Base-by-base conservation (phyloP, 2,329 filamentous ascomycete species). In the Colletotrichum lupini region DNA sequence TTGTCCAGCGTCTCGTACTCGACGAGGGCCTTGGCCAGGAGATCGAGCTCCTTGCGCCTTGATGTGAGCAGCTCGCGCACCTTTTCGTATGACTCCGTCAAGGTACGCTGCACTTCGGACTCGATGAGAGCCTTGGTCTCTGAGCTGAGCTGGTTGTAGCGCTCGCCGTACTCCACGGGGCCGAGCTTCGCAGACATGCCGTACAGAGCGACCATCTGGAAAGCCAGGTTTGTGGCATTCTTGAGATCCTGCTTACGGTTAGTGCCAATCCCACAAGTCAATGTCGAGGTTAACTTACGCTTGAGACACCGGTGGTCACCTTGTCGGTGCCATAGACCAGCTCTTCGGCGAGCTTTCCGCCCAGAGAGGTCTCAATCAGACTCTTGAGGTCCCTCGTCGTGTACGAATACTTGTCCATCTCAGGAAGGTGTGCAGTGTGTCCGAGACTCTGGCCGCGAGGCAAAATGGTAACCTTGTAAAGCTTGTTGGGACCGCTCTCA, bases 381-480 rank as follows among this genome's bases (percentile, higher is more conserved):
- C 94, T 92, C 76, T 95, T 86, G 78, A 95, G 95, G 80, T 99
- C 94, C 68, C 91, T 91, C 77, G 95, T 95, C n/a, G 93, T 93
- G 82, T 92, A 91, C 14, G 94, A 97, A 79, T 98, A 95, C 82
- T 95, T 95, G 84, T 98, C 95, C 87, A 97, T 95, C 80, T 97
- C 93, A 0, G 95, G 95, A 28, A 99, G 87, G 82, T 93, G 93
- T 76, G 94, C 93, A 0, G 97, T 99, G 75, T 98, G 91, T 74
- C 97, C 97, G 8, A 98, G 88, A 28, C 94, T 91, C 78, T 92
- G 92, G 12, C 97, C 97, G 78, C 97, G 93, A 66, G 97, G 95
- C 78, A 99, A 93, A 78, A 99, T 97, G 1, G 97, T 99, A 62
- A 98, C 95, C 85, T 99, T 99, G 89, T 99, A 98, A 1, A 99